Conservation (phyloP, 805 yeast genomes). For the Candida insectorum region DNA sequence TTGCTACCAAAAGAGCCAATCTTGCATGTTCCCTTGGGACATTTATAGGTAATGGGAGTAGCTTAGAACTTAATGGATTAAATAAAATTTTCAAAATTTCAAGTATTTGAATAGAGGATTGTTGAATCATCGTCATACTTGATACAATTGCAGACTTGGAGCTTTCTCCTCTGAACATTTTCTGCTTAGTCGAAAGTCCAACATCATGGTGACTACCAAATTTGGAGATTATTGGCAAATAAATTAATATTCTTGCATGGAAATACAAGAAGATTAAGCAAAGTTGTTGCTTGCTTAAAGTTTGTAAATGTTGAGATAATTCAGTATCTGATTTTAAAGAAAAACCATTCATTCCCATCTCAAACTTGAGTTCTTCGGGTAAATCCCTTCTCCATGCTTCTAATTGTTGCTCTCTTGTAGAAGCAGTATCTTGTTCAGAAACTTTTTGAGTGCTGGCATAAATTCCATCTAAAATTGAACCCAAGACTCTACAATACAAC, state of each 20-base stretch:
- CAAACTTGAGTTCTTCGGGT: slow-evolving; percentile 59
- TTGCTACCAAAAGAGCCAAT: slow-evolving; percentile 61
- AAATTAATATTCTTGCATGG: slow-evolving; percentile 42
- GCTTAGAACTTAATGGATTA: slow-evolving; percentile 33
- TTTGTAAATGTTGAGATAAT: slow-evolving; percentile 19
- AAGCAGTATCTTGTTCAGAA: slow-evolving; percentile 17
- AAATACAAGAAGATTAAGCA: slow-evolving; percentile 47
- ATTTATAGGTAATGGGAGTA: slow-evolving; percentile 63
- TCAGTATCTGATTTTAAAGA: slow-evolving; percentile 30
- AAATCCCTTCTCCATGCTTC: slow-evolving; percentile 78
- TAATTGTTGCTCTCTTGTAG: slow-evolving; percentile 55
- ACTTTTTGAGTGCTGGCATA: slow-evolving; percentile 53
- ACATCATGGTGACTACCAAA: slow-evolving; percentile 41
- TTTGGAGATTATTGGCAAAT: slow-evolving; percentile 39
- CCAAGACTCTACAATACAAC: slow-evolving; percentile 70
- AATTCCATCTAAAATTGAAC: slow-evolving; percentile 66
- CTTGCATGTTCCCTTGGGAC: slow-evolving; percentile 61
- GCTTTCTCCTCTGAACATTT: slow-evolving; percentile 34
- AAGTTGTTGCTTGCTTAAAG: slow-evolving; percentile 43
- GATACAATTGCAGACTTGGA: slow-evolving; percentile 34
- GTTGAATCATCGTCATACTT: slow-evolving; percentile 66
- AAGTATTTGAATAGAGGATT: slow-evolving; percentile 59
- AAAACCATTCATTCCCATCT: slow-evolving; percentile 58
- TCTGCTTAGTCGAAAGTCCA: slow-evolving; percentile 37
- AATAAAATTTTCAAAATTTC: slow-evolving; percentile 46